Conservation (phyloP, 2,329 filamentous ascomycete genomes). For the Ophiostoma quercus region DNA sequence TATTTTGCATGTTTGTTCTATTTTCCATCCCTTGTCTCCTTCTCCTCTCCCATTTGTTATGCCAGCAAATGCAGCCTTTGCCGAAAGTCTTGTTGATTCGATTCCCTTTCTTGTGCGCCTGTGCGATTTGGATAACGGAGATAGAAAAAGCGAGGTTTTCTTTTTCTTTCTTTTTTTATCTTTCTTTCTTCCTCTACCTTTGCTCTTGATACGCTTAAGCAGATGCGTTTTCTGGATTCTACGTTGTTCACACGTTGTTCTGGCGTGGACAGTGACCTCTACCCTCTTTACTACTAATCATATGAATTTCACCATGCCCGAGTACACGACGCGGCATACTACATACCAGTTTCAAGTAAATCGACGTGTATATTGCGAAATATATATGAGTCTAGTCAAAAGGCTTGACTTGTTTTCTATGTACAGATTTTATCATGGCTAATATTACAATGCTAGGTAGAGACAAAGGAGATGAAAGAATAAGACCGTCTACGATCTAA, state of each 20-base stretch:
- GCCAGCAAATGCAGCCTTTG: slow-evolving; percentile 12
- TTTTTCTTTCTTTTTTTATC: not conserved
- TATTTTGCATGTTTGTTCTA: not conserved
- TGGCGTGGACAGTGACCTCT: not conserved
- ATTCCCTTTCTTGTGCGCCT: slow-evolving; percentile 9
- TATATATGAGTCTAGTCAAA: not conserved
- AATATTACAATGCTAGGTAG: slow-evolving; percentile 17
- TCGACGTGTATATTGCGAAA: slow-evolving; percentile 3
- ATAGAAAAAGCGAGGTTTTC: slow-evolving; percentile 2
- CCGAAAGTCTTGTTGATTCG: not conserved
- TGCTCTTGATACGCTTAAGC: not conserved
- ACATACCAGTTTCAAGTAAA: not conserved
- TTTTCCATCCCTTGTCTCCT: not conserved
- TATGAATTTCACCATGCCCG: not conserved
- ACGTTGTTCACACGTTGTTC: not conserved
- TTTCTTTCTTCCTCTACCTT: not conserved
- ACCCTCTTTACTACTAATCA: not conserved
- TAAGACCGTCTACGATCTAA: not conserved
- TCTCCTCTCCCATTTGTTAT: not conserved
- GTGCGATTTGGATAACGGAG: slow-evolving; percentile 13
- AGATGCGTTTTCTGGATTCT: not conserved
- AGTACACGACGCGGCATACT: not conserved
- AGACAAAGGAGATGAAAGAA: not conserved
- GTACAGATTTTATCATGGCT: slow-evolving; percentile 9
- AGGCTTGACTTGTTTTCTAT: slow-evolving; percentile 1